Percentiles rank a stretch among this genome's conserved stretches.
phyloP scores from a whole-genome alignment of 163 green algal genomes.

The Scenedesmus sp. region DNA sequence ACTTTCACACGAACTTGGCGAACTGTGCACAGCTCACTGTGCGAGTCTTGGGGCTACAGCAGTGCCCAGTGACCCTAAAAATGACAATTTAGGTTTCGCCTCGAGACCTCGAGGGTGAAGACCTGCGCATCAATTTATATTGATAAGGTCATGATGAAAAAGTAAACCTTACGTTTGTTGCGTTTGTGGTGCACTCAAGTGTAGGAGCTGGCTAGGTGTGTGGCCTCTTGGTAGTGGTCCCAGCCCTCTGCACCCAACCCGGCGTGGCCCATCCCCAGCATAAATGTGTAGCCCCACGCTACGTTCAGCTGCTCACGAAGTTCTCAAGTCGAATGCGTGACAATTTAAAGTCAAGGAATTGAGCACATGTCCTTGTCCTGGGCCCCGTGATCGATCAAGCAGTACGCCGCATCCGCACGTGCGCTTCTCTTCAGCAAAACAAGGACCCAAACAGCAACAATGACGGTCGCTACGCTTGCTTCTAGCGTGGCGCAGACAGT shows the following conservation, averaged over 20 bases:
- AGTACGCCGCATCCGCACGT: constrained; percentile 4
- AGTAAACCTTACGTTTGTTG: too few relatives aligned
- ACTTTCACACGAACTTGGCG: not conserved
- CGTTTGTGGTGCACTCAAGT: too few relatives aligned
- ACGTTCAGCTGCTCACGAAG: not conserved
- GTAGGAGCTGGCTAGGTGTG: not conserved
- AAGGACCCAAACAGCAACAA: not conserved
- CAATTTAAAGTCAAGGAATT: not conserved
- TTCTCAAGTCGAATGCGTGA: not conserved
- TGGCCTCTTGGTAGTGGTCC: constrained; percentile 13
- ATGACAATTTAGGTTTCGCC: not conserved
- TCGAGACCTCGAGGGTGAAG: not conserved
- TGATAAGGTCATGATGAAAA: not conserved
- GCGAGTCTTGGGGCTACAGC: too few relatives aligned
- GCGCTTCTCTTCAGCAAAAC: not conserved
- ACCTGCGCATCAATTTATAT: not conserved
- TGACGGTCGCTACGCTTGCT: constrained; percentile 29
- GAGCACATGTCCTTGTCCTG: not conserved
- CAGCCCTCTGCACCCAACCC: constrained; percentile 3
- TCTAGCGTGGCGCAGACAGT: constrained; percentile 37
- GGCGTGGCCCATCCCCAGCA: not conserved
- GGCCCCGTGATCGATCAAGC: not conserved
- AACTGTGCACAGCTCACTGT: not conserved
- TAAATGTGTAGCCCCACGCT: not conserved
- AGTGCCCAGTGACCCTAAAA: not conserved